A percentile compares a stretch with the other conserved stretches of the same genome.
Conservation (phyloP, 306 rosid species). For the Sicyos edulis region DNA sequence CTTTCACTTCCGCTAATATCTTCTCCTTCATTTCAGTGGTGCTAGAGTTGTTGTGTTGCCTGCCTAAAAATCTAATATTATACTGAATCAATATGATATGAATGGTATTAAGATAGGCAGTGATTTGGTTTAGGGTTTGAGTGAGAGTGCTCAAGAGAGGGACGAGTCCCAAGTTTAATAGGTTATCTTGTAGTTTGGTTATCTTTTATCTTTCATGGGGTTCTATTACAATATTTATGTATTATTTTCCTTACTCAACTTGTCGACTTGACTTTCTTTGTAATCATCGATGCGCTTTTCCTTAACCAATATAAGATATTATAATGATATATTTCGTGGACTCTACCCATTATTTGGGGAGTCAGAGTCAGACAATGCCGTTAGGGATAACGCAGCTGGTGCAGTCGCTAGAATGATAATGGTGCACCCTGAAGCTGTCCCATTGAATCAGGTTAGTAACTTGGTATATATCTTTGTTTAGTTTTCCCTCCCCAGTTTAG, state of each 20-base stretch:
- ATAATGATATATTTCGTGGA: slow-evolving; percentile 65
- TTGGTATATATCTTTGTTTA: slow-evolving; percentile 10
- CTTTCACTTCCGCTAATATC: slow-evolving; percentile 12
- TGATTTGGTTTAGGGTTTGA: too few species aligned
- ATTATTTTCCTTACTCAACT: neutral
- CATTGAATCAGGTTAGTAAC: slow-evolving; percentile 67
- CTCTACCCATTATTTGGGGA: slow-evolving; percentile 92
- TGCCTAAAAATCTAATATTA: neutral
- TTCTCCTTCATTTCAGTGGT: neutral
- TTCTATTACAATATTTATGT: too few species aligned
- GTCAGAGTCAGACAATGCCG: slow-evolving; percentile 94
- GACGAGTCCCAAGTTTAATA: too few species aligned
- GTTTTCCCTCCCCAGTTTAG: neutral
- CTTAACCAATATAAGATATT: slow-evolving; percentile 57
- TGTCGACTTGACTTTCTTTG: neutral
- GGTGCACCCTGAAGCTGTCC: slow-evolving; percentile 90
- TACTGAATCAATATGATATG: neutral
- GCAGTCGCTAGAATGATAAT: slow-evolving; percentile 98
- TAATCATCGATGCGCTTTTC: neutral
- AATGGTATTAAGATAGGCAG: too few species aligned
- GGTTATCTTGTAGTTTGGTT: too few species aligned
- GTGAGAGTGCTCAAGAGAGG: too few species aligned
- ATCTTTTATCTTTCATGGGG: too few species aligned
- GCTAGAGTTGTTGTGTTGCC: neutral
- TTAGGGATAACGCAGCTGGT: slow-evolving; percentile 95